A percentile compares a stretch with the other conserved stretches of the same genome.
These are phyloP conservation scores for Mortierella sp. DNA, from an alignment of 371 early-diverging fungal genomes.

Conservation along the genomic window DNA sequence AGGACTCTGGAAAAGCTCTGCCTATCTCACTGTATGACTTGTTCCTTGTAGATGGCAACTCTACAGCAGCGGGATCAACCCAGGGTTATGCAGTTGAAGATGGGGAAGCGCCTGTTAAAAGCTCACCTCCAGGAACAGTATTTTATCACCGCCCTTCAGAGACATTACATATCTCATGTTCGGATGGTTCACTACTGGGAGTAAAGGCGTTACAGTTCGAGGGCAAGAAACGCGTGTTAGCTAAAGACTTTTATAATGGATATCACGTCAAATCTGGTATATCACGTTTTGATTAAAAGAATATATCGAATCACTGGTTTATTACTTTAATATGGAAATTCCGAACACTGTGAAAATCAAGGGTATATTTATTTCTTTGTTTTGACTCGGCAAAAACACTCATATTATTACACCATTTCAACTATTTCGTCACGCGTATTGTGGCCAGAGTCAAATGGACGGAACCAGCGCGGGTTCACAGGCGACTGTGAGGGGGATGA, in stretches of 20 bases:
- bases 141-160: slow-evolving; percentile 56
- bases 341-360: slow-evolving; percentile 2
- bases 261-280: slow-evolving; percentile 65
- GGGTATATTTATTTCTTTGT: background rate
- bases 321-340: no score
- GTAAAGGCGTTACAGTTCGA: slow-evolving; percentile 67
- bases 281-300: slow-evolving; percentile 51
- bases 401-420: slow-evolving; percentile 24
- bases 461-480: slow-evolving; percentile 3
- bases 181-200: slow-evolving; percentile 61
- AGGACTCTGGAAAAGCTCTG: slow-evolving; percentile 24
- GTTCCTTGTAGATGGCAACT: slow-evolving; percentile 15
- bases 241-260: slow-evolving; percentile 83
- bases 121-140: slow-evolving; percentile 65
- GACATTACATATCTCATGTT: slow-evolving; percentile 60
- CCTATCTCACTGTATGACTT: slow-evolving; percentile 43
- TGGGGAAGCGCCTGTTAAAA: background rate
- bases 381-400: background rate
- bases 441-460: slow-evolving; percentile 4
- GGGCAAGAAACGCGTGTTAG: slow-evolving; percentile 67
- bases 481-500: slow-evolving; percentile 7
- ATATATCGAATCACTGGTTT: background rate
- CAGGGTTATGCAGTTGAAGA: slow-evolving; percentile 30
- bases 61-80: slow-evolving; percentile 33
- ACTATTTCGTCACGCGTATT: slow-evolving; percentile 8